Evolutionary conservation across 345 rosid species (phyloP).

Genomic region (Passiflora organensis): DNA sequence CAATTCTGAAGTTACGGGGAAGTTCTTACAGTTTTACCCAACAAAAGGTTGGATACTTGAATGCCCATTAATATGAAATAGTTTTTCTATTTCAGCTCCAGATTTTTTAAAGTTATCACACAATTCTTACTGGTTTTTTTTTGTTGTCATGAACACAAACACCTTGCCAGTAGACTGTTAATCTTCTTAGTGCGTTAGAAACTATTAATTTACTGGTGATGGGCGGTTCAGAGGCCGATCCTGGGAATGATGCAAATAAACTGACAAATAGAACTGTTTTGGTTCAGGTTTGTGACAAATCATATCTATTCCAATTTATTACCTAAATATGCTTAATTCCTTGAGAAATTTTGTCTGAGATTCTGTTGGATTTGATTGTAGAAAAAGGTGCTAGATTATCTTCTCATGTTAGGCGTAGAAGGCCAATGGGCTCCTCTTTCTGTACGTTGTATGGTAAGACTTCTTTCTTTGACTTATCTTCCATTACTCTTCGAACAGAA

Average conservation of each 20-base stretch:
- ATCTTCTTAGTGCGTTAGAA: constrained; percentile 75
- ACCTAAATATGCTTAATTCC: neutral
- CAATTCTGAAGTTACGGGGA: constrained; percentile 73
- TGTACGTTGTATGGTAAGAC: constrained; percentile 75
- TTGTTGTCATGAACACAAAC: constrained; percentile 37
- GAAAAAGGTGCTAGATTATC: constrained; percentile 77
- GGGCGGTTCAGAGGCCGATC: constrained; percentile 66
- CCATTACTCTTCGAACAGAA: too few relatives aligned
- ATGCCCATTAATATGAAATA: constrained; percentile 8
- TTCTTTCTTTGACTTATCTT: constrained; percentile 6
- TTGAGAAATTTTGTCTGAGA: constrained; percentile 14
- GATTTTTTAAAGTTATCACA: constrained; percentile 8
- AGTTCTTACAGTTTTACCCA: constrained; percentile 78
- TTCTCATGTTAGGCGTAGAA: constrained; percentile 85
- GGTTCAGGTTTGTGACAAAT: constrained; percentile 64
- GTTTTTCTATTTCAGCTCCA: neutral
- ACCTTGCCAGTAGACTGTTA: constrained; percentile 90
- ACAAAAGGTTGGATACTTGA: constrained; percentile 83
- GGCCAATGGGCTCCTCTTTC: constrained; percentile 95
- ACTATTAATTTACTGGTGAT: constrained; percentile 74
- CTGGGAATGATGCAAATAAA: constrained; percentile 71
- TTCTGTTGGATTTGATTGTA: constrained; percentile 29
- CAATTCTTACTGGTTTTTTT: constrained; percentile 38
- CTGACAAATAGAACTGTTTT: constrained; percentile 73
- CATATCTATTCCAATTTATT: constrained; percentile 2